Base-by-base conservation (phyloP, 768 basidiomycete species). In the Boletus sensibilis region DNA sequence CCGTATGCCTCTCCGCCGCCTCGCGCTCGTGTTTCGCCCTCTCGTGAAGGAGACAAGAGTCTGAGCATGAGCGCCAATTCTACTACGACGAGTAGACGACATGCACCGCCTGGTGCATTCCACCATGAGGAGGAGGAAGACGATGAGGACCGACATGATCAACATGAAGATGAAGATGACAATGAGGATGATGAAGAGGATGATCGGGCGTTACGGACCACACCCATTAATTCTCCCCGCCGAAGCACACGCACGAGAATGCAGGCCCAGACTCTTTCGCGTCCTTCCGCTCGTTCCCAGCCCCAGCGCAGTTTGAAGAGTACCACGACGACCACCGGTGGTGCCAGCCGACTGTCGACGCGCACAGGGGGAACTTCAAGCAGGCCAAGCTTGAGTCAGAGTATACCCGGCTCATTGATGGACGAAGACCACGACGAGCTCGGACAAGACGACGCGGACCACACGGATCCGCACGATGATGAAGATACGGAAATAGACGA, bases 81-180 rank as follows among this genome's bases (percentile, higher is more conserved):
- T 8, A 63, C 42, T 39, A 60, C 39, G 45, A 64, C 49, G 1
- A 46, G 38, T 53, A 66, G 10, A 57, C 52, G 55, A 72, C 76
- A 68, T 44, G 69, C 70, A 37, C 76, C 73, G 6, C 81, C 81
- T 11, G 80, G 79, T 0, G 79, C 79, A 34, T 82, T 83, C 59
- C 66, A 68, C 9, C 66, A 66, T 2, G 77, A 77, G 2, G 78
- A 78, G 11, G 79, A 79, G 7, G 69, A 58, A 1, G 74, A 72
- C 3, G 62, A 57, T 0, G 69, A 70, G 1, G 57, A 51, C 14
- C 33, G 7, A 42, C 44, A 33, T 21, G 68, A 55, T 35, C 25
- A 45, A 14, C 68, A 76, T 4, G 71, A 52, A 40, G 38, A 56
- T 9, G 58, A 55, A 7, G 33, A 39, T 16, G 46, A 75, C 13